phyloP scores from a whole-genome alignment of 2,329 filamentous ascomycete species.

The Chaetomium sp. region DNA sequence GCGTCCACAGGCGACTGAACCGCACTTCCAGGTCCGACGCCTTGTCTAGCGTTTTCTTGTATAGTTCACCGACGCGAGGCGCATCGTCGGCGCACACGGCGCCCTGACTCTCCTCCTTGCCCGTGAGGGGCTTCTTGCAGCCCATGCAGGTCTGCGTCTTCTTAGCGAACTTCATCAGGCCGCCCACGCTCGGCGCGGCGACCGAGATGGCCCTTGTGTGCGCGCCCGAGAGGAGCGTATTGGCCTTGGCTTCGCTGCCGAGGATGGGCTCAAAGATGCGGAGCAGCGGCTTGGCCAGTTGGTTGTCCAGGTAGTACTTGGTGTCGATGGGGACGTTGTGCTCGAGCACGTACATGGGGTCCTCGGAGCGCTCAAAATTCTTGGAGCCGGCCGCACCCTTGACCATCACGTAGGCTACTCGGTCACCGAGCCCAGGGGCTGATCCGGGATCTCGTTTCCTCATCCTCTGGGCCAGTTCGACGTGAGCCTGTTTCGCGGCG shows the following conservation, averaged over 20 bases:
- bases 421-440: constrained; percentile 87
- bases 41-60: constrained; percentile 85
- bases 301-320: constrained; percentile 97
- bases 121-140: constrained; percentile 92
- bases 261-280: constrained; percentile 98
- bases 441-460: constrained; percentile 94
- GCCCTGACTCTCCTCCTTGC: constrained; percentile 76
- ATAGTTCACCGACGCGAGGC: constrained; percentile 85
- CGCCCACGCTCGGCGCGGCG: constrained; percentile 85
- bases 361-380: constrained; percentile 96
- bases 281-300: constrained; percentile 88
- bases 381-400: constrained; percentile 86
- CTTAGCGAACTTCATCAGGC: constrained; percentile 97
- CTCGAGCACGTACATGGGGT: constrained; percentile 94
- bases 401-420: constrained; percentile 97
- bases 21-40: constrained; percentile 90
- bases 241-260: constrained; percentile 81
- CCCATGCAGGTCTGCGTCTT: constrained; percentile 98
- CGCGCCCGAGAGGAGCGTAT: constrained; percentile 82
- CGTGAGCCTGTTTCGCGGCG: constrained; percentile 89
- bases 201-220: constrained; percentile 95
- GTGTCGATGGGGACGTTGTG: constrained; percentile 98
- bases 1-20: constrained; percentile 93
- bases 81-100: constrained; percentile 88
- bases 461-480: constrained; percentile 94